phyloP scores from a whole-genome alignment of 495 filamentous ascomycete genomes.

The Schizothecium vesticola region DNA sequence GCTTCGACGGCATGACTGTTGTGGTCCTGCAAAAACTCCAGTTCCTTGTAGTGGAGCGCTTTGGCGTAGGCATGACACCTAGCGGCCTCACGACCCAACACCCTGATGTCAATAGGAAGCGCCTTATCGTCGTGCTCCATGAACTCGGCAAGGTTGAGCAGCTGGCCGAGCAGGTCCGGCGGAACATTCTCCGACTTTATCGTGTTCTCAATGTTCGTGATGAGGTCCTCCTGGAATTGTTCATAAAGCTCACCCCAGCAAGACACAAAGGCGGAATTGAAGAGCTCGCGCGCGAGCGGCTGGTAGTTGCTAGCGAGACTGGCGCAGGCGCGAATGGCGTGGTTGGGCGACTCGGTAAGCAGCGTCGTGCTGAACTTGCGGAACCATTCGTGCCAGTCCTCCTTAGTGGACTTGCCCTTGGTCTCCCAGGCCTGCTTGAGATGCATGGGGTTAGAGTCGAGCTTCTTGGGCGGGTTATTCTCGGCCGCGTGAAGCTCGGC shows the following conservation, averaged over 20 bases:
- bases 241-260: constrained; percentile 98
- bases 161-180: constrained; percentile 86
- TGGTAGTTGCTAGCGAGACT: constrained; percentile 85
- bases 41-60: constrained; percentile 95
- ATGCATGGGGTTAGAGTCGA: constrained; percentile 94
- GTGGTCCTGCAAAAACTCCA: constrained; percentile 96
- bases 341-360: constrained; percentile 91
- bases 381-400: constrained; percentile 99
- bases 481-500: constrained; percentile 78
- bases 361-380: constrained; percentile 92
- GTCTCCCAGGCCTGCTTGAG: constrained; percentile 97
- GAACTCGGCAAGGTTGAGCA: constrained; percentile 95
- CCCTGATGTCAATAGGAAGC: constrained; percentile 91
- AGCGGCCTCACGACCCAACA: constrained; percentile 83
- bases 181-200: constrained; percentile 89
- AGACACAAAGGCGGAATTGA: constrained; percentile 97
- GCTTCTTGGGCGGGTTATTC: constrained; percentile 76
- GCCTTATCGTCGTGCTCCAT: constrained; percentile 99
- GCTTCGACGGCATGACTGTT: constrained; percentile 94
- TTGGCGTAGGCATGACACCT: constrained; percentile 98
- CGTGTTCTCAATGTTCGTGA: constrained; percentile 90
- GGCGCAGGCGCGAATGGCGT: constrained; percentile 88
- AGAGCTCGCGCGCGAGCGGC: constrained; percentile 84
- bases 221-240: constrained; percentile 88
- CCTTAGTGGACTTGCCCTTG: constrained; percentile 85